Conservation (phyloP, 139 green algal genomes). For the Tetraselmis striata region DNA sequence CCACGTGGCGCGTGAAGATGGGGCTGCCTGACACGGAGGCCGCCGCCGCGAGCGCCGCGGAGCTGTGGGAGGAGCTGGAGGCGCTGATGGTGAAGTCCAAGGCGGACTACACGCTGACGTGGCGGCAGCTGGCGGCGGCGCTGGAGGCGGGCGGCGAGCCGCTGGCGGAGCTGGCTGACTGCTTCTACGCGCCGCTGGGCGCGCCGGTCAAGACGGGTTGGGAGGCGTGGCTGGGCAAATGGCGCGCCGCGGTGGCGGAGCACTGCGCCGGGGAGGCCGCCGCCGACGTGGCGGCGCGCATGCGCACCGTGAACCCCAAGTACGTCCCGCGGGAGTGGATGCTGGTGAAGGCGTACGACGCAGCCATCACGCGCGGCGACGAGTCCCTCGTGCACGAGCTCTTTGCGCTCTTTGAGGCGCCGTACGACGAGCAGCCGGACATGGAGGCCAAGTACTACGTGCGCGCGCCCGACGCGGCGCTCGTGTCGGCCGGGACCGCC, state of each 20-base stretch:
- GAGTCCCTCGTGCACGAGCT: constrained; percentile 17
- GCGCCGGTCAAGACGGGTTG: constrained; percentile 2
- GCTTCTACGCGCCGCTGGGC: constrained; percentile 6
- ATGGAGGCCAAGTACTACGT: constrained; percentile 17
- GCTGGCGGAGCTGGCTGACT: background rate
- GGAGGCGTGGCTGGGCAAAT: constrained; percentile 4
- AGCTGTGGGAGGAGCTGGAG: constrained; percentile 15
- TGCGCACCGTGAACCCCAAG: constrained; percentile 22
- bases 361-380: constrained; percentile 1
- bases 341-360: constrained; percentile 22
- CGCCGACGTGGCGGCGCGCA: background rate
- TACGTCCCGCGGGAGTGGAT: constrained; percentile 29
- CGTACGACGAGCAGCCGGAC: constrained; percentile 23
- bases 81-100: constrained; percentile 11
- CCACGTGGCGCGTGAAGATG: constrained; percentile 10
- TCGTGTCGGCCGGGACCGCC: constrained; percentile 11
- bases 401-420: constrained; percentile 6
- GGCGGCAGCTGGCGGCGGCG: constrained; percentile 11
- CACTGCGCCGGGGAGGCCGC: background rate
- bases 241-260: constrained; percentile 8
- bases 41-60: background rate
- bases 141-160: background rate
- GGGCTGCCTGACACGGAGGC: constrained; percentile 2
- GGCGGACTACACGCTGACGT: constrained; percentile 20
- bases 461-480: constrained; percentile 11